Base-by-base conservation (phyloP, 805 yeast genomes). In the Candida jianshihensis region DNA sequence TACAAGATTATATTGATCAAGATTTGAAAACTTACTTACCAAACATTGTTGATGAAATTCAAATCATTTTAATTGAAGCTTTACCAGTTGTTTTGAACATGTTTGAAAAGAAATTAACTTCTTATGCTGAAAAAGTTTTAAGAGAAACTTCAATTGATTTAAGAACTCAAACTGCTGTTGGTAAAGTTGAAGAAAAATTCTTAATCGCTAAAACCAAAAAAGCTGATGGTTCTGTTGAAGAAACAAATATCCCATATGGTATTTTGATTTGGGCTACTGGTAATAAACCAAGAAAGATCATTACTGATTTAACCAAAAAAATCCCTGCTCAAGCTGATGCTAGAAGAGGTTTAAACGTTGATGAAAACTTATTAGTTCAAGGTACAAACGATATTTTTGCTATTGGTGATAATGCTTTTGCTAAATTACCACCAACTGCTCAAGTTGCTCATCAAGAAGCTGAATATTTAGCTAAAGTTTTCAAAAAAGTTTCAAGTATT, bases 361-460 rank as follows among this genome's bases (percentile, higher is more conserved):
- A 87, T 61, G 92, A 79, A 48, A 76, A 71, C 61, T 67, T 86
- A 43, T 78, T 80, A 55, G 84, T 89, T 28, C 83, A 84, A 55
- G 97, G 97, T 53, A 68, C 87, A 31, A 69, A 70, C 54, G 84
- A 84, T 53, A 76, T 89, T 50, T 89, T 73, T 63, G 96, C 96
- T 37, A 69, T 89, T 39, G 97, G 97, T 59, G 97, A 89, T 64
- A 87, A 95, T 63, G 87, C 96, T 18, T 71, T 74, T 40, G 84
- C 95, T 42, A 84, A 85, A 54, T 75, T 77, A 55, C 95, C 96
- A 15, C 97, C 97, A 50, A 89, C 97, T 39, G 97, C 97, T 20
- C 97, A 89, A 70, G 96, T 88, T 41, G 97, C 97, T 26, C 81
- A 86, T 64, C 97, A 89, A 70, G 82, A 87, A 64, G 97, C 96